These are phyloP conservation scores for Rhizophora mangle DNA, from an alignment of 345 rosid genomes.

Conservation along the genomic window DNA sequence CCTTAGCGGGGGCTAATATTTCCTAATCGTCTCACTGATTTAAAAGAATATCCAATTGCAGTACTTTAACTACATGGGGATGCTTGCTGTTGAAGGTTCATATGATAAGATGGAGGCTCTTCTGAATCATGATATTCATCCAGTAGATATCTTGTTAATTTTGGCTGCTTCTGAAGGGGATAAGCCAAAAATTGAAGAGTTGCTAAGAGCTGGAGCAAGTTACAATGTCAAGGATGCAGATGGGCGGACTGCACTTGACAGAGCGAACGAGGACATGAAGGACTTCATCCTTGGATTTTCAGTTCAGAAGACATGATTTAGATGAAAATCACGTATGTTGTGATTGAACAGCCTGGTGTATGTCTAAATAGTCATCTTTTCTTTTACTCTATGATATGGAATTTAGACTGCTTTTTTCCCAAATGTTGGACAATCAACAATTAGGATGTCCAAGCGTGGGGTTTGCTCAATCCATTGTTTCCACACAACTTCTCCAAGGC, in stretches of 20 bases:
- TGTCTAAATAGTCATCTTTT: neutral
- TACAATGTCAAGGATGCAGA: conserved; percentile 62
- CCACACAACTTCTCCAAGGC: no score
- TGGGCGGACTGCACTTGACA: conserved; percentile 70
- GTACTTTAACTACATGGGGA: conserved; percentile 97
- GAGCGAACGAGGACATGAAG: conserved; percentile 58
- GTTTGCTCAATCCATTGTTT: no score
- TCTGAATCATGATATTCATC: conserved; percentile 66
- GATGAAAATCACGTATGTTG: neutral
- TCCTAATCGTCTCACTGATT: neutral
- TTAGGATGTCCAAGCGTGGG: no score
- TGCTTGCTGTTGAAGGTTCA: conserved; percentile 91
- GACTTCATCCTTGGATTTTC: conserved; percentile 60
- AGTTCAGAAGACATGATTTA: conserved; percentile 55
- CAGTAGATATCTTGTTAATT: conserved; percentile 73
- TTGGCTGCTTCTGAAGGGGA: conserved; percentile 90
- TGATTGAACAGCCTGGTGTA: neutral
- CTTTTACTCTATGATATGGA: no score
- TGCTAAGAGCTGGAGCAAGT: conserved; percentile 72
- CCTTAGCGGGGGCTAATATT: neutral
- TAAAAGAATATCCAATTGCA: conserved; percentile 28
- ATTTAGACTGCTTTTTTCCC: no score
- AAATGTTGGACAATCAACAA: no score
- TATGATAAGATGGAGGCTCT: conserved; percentile 92
- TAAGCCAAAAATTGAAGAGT: conserved; percentile 82